These are phyloP conservation scores for Picea sitchensis DNA, from an alignment of 75 land plant species.

Conservation along the genomic window DNA sequence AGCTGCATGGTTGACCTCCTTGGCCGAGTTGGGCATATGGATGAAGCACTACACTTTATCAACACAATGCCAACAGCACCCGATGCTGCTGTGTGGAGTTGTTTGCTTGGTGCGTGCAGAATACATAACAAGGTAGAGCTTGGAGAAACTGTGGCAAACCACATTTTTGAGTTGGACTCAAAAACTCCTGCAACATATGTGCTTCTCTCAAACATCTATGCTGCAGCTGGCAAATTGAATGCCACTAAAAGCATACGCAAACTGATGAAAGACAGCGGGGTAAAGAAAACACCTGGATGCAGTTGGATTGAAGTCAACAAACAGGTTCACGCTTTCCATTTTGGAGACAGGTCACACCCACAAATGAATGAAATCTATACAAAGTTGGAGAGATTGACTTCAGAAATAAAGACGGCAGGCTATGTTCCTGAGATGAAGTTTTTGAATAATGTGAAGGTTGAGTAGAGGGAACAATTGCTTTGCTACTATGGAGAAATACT, in stretches of 20 bases:
- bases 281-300: conserved; percentile 8
- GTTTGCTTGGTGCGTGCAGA: conserved; percentile 30
- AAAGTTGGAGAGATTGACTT: not conserved
- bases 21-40: not conserved
- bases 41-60: conserved; percentile 13
- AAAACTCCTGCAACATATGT: conserved; percentile 17
- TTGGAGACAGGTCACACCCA: not conserved
- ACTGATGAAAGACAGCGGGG: not conserved
- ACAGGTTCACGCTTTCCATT: not conserved
- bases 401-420: not conserved
- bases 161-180: conserved; percentile 14
- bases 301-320: conserved; percentile 11
- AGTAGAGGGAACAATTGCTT: not conserved
- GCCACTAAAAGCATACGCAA: conserved; percentile 14
- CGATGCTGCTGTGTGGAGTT: conserved; percentile 10
- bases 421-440: not conserved
- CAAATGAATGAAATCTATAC: not conserved
- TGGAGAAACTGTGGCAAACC: conserved; percentile 20
- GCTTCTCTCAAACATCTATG: conserved; percentile 27
- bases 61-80: conserved; percentile 10
- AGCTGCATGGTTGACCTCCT: not conserved
- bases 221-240: conserved; percentile 13
- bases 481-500: not conserved
- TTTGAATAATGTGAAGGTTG: not conserved
- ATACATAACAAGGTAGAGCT: conserved; percentile 6